Conservation (phyloP, 225 moss, liverwort and hornwort genomes). For the Physcomitrellopsis africana region DNA sequence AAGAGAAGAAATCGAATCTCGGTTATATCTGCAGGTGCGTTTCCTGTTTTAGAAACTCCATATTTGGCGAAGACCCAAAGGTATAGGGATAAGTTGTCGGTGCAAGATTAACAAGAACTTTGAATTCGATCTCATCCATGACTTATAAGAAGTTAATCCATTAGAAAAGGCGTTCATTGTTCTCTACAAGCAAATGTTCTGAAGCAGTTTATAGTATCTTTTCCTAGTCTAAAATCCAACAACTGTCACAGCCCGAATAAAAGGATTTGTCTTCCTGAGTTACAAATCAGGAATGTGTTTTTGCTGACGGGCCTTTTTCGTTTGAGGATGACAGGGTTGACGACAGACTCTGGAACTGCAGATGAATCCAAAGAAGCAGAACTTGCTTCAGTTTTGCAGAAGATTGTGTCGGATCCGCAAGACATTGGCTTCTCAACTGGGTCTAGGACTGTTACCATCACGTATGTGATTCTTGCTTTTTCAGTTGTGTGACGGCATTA, state of each 20-base stretch:
- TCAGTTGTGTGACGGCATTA: constrained; percentile 14
- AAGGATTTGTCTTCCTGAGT: not conserved
- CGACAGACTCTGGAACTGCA: constrained; percentile 57
- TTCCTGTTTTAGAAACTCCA: not conserved
- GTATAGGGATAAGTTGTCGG: too few species aligned
- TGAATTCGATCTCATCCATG: not conserved
- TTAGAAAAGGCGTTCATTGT: not conserved
- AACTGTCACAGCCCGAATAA: not conserved
- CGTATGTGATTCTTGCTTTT: constrained; percentile 38
- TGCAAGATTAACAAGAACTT: not conserved
- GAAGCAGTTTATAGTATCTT: not conserved
- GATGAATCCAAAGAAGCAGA: constrained; percentile 65
- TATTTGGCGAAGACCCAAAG: too few species aligned
- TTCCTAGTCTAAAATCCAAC: not conserved
- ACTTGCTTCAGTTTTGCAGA: constrained; percentile 56
- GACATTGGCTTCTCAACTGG: constrained; percentile 63
- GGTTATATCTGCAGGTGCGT: constrained; percentile 44
- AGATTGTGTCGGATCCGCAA: constrained; percentile 55
- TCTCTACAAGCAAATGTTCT: not conserved
- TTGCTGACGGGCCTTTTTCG: constrained; percentile 15
- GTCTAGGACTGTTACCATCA: constrained; percentile 69
- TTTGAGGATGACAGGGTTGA: constrained; percentile 35
- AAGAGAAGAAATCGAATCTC: constrained; percentile 29
- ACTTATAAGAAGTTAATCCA: not conserved
- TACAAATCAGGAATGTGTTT: not conserved